Evolutionary conservation across 2,329 filamentous ascomycete genomes (phyloP).

Genomic region (Achaetomium macrosporum): DNA sequence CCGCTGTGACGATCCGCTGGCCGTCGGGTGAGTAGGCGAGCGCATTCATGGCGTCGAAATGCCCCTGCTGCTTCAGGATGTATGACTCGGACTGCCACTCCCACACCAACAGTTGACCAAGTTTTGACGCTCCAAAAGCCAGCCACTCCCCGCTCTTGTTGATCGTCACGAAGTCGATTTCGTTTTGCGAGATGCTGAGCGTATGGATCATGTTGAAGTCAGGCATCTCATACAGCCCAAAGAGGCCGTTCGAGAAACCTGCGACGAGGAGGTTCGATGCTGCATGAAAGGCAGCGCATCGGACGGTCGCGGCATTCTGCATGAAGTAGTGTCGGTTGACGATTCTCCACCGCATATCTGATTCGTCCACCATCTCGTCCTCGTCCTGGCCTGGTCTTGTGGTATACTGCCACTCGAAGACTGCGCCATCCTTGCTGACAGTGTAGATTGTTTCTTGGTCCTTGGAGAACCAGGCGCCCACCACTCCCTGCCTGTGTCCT

Average conservation of each 20-base stretch:
- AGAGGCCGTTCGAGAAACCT: slow-evolving; percentile 90
- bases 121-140: slow-evolving; percentile 90
- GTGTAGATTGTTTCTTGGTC: slow-evolving; percentile 96
- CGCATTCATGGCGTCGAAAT: slow-evolving; percentile 93
- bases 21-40: slow-evolving; percentile 91
- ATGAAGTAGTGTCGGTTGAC: slow-evolving; percentile 89
- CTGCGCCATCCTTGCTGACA: slow-evolving; percentile 91
- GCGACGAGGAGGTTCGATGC: slow-evolving; percentile 88
- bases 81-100: slow-evolving; percentile 99
- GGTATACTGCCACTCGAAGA: slow-evolving; percentile 89
- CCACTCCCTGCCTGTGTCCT: slow-evolving; percentile 82
- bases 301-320: slow-evolving; percentile 80
- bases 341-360: slow-evolving; percentile 81
- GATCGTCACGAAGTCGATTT: slow-evolving; percentile 90
- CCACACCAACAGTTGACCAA: slow-evolving; percentile 96
- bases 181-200: slow-evolving; percentile 87
- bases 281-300: slow-evolving; percentile 85
- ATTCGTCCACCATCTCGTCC: slow-evolving; percentile 55
- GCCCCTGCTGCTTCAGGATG: slow-evolving; percentile 95
- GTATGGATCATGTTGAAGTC: slow-evolving; percentile 95
- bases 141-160: slow-evolving; percentile 96
- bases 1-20: slow-evolving; percentile 84
- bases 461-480: slow-evolving; percentile 94
- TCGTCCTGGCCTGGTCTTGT: slow-evolving; percentile 51
- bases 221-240: slow-evolving; percentile 91